Conservation (phyloP, 1,284 basidiomycete species). For the Ustilago bromivora region DNA sequence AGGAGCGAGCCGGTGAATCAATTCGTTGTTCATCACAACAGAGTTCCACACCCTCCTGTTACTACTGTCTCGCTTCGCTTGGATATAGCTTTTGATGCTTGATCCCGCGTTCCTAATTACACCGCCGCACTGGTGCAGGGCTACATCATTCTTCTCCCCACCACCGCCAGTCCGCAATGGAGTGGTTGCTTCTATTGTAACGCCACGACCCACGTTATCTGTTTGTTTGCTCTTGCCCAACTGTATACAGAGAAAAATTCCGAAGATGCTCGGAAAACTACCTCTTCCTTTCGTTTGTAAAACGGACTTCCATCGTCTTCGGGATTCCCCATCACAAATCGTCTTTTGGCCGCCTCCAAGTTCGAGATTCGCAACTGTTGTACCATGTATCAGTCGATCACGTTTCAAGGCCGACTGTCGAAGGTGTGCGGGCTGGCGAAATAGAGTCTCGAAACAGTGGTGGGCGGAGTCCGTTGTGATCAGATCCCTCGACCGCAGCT, state of each 20-base stretch:
- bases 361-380: not conserved
- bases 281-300: not conserved
- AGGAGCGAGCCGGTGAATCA: not conserved
- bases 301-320: not conserved
- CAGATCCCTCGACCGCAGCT: not conserved
- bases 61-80: not conserved
- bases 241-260: not conserved
- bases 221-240: not conserved
- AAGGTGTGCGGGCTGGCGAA: not conserved
- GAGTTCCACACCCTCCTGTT: not conserved
- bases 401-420: not conserved
- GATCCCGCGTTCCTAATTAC: not conserved
- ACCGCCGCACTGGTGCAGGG: not conserved
- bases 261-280: not conserved
- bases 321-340: not conserved
- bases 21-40: not conserved
- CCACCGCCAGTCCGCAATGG: not conserved
- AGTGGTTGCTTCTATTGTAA: not conserved
- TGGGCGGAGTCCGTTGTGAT: not conserved
- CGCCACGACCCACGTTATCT: not conserved
- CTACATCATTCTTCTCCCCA: conserved; percentile 3
- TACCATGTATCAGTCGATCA: not conserved
- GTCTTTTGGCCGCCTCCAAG: not conserved
- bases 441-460: not conserved
- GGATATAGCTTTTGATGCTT: not conserved